Percentiles rank a stretch among this genome's conserved stretches.
phyloP scores from a whole-genome alignment of 2,329 filamentous ascomycete genomes.

The Chaetothyriales sp. region DNA sequence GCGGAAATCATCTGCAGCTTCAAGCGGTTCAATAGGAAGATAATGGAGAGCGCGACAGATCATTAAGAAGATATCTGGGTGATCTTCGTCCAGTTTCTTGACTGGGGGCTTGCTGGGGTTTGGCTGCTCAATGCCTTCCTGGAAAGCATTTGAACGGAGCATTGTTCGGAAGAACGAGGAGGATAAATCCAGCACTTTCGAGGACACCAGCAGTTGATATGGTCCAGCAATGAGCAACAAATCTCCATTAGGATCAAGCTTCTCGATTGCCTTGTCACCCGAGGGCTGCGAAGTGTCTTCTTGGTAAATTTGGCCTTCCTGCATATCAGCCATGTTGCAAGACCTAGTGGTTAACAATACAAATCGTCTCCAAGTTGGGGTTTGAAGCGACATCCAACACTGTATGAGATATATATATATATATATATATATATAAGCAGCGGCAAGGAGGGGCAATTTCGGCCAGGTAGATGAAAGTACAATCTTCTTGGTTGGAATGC shows the following conservation, averaged over 20 bases:
- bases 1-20: neutral
- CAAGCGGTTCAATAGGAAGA: neutral
- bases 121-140: conserved; percentile 2
- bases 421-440: too few relatives aligned
- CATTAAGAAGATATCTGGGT: neutral
- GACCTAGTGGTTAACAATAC: too few relatives aligned
- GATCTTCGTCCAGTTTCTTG: conserved; percentile 2
- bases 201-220: conserved; percentile 1
- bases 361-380: too few relatives aligned
- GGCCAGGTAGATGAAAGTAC: too few relatives aligned
- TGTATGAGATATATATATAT: too few relatives aligned
- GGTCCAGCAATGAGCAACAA: conserved; percentile 1
- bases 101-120: conserved; percentile 1
- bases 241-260: conserved; percentile 2
- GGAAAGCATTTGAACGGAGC: conserved; percentile 1
- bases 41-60: conserved; percentile 1
- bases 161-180: conserved; percentile 2
- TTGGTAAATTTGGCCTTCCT: too few relatives aligned
- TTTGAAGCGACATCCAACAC: too few relatives aligned
- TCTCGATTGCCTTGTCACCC: neutral
- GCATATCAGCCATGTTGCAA: too few relatives aligned
- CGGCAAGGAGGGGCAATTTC: too few relatives aligned
- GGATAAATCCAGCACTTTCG: conserved; percentile 1
- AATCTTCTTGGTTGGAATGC: too few relatives aligned
- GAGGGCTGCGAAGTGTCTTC: too few relatives aligned